Conservation (phyloP, 2,329 filamentous ascomycete genomes). For the Pezicula radicicola region DNA sequence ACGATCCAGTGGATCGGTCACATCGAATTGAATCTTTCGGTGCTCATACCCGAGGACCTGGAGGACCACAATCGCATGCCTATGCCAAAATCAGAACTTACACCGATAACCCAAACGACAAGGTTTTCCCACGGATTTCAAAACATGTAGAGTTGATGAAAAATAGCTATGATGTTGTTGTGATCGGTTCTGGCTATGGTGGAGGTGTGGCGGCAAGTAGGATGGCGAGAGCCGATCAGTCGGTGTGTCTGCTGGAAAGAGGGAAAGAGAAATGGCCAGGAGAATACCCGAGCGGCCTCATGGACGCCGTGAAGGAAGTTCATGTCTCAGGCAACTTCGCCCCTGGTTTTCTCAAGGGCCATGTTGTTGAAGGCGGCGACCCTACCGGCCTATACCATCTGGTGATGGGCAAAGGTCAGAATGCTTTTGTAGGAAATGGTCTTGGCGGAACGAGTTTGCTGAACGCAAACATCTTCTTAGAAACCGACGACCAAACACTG, state of each 20-base stretch:
- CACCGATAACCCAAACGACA: conserved; percentile 23
- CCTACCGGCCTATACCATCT: conserved; percentile 62
- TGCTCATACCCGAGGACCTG: conserved; percentile 12
- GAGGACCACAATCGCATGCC: conserved; percentile 20
- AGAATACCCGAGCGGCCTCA: conserved; percentile 52
- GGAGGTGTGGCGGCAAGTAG: conserved; percentile 63
- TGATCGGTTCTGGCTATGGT: conserved; percentile 69
- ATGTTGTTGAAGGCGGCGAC: conserved; percentile 45
- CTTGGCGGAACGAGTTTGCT: conserved; percentile 65
- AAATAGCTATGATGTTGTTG: conserved; percentile 59
- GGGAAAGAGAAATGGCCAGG: conserved; percentile 65
- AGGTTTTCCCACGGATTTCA: conserved; percentile 50
- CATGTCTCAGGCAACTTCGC: conserved; percentile 54
- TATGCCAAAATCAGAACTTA: conserved; percentile 26
- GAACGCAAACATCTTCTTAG: conserved; percentile 65
- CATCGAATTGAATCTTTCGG: conserved; percentile 20
- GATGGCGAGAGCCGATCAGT: conserved; percentile 57
- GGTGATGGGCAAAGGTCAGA: conserved; percentile 60
- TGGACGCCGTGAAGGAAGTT: conserved; percentile 47
- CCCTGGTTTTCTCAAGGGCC: conserved; percentile 37
- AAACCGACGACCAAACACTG: conserved; percentile 53
- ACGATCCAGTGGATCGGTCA: conserved; percentile 2
- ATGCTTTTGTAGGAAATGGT: conserved; percentile 43
- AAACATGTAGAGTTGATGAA: conserved; percentile 55
- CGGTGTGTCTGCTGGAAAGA: conserved; percentile 62